Evolutionary conservation across 352 stramenopile species (phyloP), one percentile per base, ranked within the genome.

Genomic region (Globisporangium splendens): DNA sequence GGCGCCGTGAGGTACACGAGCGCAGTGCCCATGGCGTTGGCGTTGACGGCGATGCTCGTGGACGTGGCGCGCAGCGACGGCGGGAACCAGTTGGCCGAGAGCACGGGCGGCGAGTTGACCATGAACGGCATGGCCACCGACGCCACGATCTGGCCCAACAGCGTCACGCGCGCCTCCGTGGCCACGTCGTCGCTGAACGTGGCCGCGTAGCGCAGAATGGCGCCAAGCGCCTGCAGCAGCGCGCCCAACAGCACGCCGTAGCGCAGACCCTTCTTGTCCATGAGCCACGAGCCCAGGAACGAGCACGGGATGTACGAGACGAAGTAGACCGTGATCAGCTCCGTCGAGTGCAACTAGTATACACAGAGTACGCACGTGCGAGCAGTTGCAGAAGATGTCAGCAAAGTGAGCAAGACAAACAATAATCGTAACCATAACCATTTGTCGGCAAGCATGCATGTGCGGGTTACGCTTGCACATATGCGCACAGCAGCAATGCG

Each of bases 121-220:
- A 91, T 91, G 63, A 91, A 91, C n/a, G 82, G 82, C 79, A 89
- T 89, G 0, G 82, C 82, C 11, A 85, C 56, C 0, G 82, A 86
- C 41, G 82, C 79, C 28, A 91, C 21, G 47, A 83, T 70, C 44
- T 91, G 82, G 13, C 82, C 82, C 0, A 81, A 1, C n/a, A 89
- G 33, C 2, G 79, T 86, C 39, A 81, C 41, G 21, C 73, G 63
- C 22, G 61, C 67, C 47, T 87, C 77, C 14, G 57, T 59, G 2
- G 20, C 46, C 1, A 62, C 58, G 6, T 58, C 51, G 1, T 38
- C 28, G 10, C 68, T 69, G 13, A 64, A 70, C 22, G 70, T 75
- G 7, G 70, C 69, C 11, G 77, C 46, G 47, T 83, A 87, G 39
- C 81, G 77, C 5, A 89, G 28, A 12, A 47, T 57, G 3, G 78